Base-by-base conservation (phyloP, 805 yeast species). In the Brettanomyces sp. region DNA sequence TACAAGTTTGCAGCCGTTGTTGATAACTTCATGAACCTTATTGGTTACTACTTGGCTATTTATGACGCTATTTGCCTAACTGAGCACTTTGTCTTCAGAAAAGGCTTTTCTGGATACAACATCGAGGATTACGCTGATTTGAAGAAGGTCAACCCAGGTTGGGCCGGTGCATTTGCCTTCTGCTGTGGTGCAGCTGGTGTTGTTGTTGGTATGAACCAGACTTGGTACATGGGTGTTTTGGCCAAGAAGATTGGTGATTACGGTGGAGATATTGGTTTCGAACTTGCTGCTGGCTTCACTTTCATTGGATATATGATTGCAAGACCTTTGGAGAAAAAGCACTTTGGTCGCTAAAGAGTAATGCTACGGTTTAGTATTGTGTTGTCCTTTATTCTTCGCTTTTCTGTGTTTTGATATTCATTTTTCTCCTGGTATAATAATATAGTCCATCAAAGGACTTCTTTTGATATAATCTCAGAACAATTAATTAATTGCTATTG, bases 181-280 rank as follows among this genome's bases (percentile, higher is more conserved):
- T 74, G 85, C 63, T 77, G 82, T 53, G 96, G 95, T 63, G 82
- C 74, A 40, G 90, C 83, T 33, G 96, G 96, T 63, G 86, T 80
- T 36, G 95, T 80, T 9, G 47, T 85, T 41, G 96, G 97, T 54
- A 87, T 90, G 95, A 70, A 73, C 60, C 95, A 88, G 69, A 75
- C 76, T 3, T 89, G 95, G 87, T 90, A 82, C 70, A 62, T 61
- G 14, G 96, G 96, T 56, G 82, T 76, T 40, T 57, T 86, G 55
- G 89, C 79, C 36, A 60, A 58, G 36, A 51, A 65, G 52, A 80
- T 85, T 57, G 93, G 91, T 52, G 63, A 54, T 7, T 60, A 54
- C 40, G 95, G 95, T 56, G 96, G 91, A 50, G 96, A 88, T 62
- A 74, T 88, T 58, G 96, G 95, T 33, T 85, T 85, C 59, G 93